A percentile compares a stretch with the other conserved stretches of the same genome.
Conservation (phyloP, 768 basidiomycete genomes). For the Epithele typhae region DNA sequence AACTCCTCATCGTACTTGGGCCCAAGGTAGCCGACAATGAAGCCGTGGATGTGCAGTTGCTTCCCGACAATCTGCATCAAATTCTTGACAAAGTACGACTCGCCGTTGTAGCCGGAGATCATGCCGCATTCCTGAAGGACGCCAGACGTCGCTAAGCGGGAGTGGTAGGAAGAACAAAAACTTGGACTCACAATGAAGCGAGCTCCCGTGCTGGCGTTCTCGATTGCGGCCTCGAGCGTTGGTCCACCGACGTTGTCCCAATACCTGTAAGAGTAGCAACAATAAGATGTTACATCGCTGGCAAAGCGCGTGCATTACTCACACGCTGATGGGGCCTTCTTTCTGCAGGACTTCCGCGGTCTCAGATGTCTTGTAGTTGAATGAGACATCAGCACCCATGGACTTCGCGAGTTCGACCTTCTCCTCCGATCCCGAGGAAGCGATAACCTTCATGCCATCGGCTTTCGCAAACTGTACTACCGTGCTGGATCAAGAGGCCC, state of each 20-base stretch:
- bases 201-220: constrained; percentile 8
- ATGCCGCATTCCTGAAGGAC: constrained; percentile 26
- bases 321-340: constrained; percentile 57
- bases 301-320: too few relatives aligned
- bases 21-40: constrained; percentile 23
- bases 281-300: too few relatives aligned
- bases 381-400: constrained; percentile 64
- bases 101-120: constrained; percentile 24
- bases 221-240: constrained; percentile 26
- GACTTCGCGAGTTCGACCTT: constrained; percentile 60
- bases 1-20: constrained; percentile 27
- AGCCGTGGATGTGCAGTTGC: constrained; percentile 27
- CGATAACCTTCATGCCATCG: constrained; percentile 57
- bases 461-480: constrained; percentile 42
- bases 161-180: not conserved
- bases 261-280: constrained; percentile 25
- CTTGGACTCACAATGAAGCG: constrained; percentile 21
- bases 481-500: constrained; percentile 1
- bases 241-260: constrained; percentile 32
- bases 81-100: constrained; percentile 22
- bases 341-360: constrained; percentile 47
- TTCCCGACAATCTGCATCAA: constrained; percentile 24
- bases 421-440: constrained; percentile 67
- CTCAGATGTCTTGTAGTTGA: constrained; percentile 67
- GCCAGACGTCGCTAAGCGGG: too few relatives aligned